Percentiles rank a stretch among this genome's conserved stretches.
phyloP scores from a whole-genome alignment of 2,329 filamentous ascomycete species.

The Neofusicoccum kwambonambiense region DNA sequence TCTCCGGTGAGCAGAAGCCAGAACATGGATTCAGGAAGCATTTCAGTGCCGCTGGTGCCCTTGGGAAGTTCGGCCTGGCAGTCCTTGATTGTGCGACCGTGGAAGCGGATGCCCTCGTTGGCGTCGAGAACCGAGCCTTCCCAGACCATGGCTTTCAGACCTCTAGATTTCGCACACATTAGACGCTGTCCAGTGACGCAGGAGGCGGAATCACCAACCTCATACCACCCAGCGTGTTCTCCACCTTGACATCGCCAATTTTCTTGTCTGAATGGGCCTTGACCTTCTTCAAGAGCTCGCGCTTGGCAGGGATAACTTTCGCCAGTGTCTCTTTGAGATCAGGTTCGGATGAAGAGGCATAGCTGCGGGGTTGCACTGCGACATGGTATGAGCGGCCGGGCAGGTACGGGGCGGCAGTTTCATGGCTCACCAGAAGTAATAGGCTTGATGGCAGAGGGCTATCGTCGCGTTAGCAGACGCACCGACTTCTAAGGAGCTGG shows the following conservation, averaged over 20 bases:
- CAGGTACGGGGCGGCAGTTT: neutral
- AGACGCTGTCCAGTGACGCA: neutral
- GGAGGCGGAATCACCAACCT: conserved; percentile 47
- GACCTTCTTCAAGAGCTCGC: conserved; percentile 89
- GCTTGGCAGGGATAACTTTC: conserved; percentile 83
- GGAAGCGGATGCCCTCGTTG: conserved; percentile 96
- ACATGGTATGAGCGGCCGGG: conserved; percentile 13
- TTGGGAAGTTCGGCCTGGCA: conserved; percentile 93
- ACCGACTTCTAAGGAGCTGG: neutral
- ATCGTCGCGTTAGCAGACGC: conserved; percentile 23
- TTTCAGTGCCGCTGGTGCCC: conserved; percentile 87
- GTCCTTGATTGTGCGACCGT: conserved; percentile 96
- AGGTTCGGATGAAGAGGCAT: conserved; percentile 75
- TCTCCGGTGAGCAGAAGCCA: conserved; percentile 95
- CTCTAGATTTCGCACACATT: conserved; percentile 44
- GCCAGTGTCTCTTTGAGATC: conserved; percentile 86
- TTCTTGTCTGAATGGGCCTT: conserved; percentile 80
- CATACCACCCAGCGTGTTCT: conserved; percentile 95
- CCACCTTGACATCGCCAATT: conserved; percentile 89
- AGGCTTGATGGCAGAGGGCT: conserved; percentile 33
- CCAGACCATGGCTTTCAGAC: conserved; percentile 97
- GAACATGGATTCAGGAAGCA: conserved; percentile 99
- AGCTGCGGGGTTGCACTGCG: conserved; percentile 53
- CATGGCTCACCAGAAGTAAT: conserved; percentile 36
- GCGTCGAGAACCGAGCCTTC: conserved; percentile 96